Evolutionary conservation across 352 stramenopile species (phyloP).

Genomic region (Thalassiosira delicatula): DNA sequence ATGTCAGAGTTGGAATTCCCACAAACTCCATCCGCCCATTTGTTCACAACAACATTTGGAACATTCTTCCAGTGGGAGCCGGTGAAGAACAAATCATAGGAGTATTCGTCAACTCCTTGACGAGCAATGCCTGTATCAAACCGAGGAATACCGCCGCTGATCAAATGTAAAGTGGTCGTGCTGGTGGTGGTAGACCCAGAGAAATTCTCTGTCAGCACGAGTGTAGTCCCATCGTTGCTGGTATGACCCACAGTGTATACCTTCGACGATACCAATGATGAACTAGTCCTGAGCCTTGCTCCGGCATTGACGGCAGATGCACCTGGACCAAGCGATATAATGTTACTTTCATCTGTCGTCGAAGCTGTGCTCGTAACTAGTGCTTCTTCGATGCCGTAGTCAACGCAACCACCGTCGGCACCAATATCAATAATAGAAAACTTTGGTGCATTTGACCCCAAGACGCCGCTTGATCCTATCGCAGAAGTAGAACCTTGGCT

Average conservation of each 20-base stretch:
- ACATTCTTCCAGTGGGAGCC: slow-evolving; percentile 78
- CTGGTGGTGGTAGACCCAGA: slow-evolving; percentile 39
- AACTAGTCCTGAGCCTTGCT: slow-evolving; percentile 58
- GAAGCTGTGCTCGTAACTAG: slow-evolving; percentile 65
- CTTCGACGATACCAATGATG: slow-evolving; percentile 62
- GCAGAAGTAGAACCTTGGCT: slow-evolving; percentile 53
- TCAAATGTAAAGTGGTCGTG: slow-evolving; percentile 56
- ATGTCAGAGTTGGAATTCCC: slow-evolving; percentile 64
- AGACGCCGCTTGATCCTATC: slow-evolving; percentile 70
- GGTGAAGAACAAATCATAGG: slow-evolving; percentile 85
- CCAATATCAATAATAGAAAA: slow-evolving; percentile 79
- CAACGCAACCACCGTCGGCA: slow-evolving; percentile 74
- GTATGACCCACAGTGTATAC: slow-evolving; percentile 72
- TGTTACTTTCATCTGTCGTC: slow-evolving; percentile 68
- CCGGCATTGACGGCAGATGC: slow-evolving; percentile 31
- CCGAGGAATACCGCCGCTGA: slow-evolving; percentile 68
- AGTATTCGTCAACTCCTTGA: slow-evolving; percentile 78
- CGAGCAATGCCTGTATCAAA: slow-evolving; percentile 69
- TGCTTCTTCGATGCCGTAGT: slow-evolving; percentile 70
- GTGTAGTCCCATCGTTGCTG: slow-evolving; percentile 48
- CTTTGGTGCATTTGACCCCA: slow-evolving; percentile 77
- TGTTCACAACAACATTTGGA: slow-evolving; percentile 68
- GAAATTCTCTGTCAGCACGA: slow-evolving; percentile 60
- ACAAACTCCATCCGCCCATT: slow-evolving; percentile 73
- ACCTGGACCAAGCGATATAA: slow-evolving; percentile 43